A percentile compares a stretch with the other conserved stretches of the same genome.
phyloP scores from a whole-genome alignment of 352 stramenopile genomes.

The Pythium dissimile region DNA sequence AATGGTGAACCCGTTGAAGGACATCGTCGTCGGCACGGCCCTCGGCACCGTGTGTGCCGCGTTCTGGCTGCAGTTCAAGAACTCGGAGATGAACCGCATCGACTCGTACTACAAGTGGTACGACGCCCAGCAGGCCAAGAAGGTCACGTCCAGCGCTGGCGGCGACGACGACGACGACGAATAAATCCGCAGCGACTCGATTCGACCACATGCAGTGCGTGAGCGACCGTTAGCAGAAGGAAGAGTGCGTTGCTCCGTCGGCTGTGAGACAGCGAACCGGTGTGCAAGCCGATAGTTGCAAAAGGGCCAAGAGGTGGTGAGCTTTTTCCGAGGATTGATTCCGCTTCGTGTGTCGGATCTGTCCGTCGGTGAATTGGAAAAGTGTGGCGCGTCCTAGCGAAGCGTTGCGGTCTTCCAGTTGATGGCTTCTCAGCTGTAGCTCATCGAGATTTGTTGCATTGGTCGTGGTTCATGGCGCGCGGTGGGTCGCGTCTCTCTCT shows the following conservation, averaged over 20 bases:
- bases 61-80: slow-evolving; percentile 69
- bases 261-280: not conserved
- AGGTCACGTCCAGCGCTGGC: slow-evolving; percentile 34
- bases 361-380: no score
- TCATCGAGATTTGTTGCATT: no score
- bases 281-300: not conserved
- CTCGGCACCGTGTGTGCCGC: slow-evolving; percentile 50
- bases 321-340: no score
- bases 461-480: no score
- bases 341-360: no score
- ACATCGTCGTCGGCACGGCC: slow-evolving; percentile 71
- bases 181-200: slow-evolving; percentile 11
- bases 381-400: no score
- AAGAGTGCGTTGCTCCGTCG: no score
- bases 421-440: no score
- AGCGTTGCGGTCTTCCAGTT: no score
- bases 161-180: slow-evolving; percentile 43
- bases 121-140: slow-evolving; percentile 68
- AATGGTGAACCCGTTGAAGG: slow-evolving; percentile 81
- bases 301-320: no score
- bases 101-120: slow-evolving; percentile 82
- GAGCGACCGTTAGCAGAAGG: not conserved
- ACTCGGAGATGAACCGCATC: slow-evolving; percentile 71
- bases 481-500: not conserved
- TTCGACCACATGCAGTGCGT: slow-evolving; percentile 6